Conservation (phyloP, 495 filamentous ascomycete species). For the Parachaetomium inaequale region DNA sequence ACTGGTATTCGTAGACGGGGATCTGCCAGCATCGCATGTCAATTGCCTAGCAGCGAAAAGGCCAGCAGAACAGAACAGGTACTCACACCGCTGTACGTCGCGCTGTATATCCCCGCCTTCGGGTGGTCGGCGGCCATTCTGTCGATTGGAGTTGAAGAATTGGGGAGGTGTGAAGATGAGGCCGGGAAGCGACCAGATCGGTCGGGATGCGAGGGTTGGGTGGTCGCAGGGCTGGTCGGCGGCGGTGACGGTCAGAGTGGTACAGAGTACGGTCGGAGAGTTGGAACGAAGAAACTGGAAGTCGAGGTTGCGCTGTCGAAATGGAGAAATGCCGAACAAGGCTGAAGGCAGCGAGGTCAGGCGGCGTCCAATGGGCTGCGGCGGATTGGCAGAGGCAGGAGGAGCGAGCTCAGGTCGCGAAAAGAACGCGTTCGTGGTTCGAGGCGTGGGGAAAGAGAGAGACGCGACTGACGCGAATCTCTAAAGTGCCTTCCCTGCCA, state of each 20-base stretch:
- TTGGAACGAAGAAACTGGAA: not conserved
- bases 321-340: not conserved
- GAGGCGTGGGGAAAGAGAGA: conserved; percentile 18
- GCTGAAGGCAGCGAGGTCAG: not conserved
- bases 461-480: conserved; percentile 33
- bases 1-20: conserved; percentile 84
- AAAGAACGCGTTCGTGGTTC: conserved; percentile 3
- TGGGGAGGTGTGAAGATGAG: not conserved
- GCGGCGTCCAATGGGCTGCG: not conserved
- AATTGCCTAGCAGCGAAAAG: conserved; percentile 35
- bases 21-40: conserved; percentile 50
- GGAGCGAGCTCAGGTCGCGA: conserved; percentile 24
- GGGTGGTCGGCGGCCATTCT: conserved; percentile 41
- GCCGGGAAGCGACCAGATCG: not conserved
- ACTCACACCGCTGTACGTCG: conserved; percentile 90
- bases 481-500: conserved; percentile 24
- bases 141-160: not conserved
- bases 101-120: conserved; percentile 65
- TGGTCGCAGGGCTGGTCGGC: not conserved
- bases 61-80: not conserved
- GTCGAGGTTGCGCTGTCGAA: not conserved
- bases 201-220: not conserved
- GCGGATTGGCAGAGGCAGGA: not conserved
- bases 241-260: not conserved
- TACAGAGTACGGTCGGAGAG: not conserved